These are phyloP conservation scores for Knoxia roxburghii DNA, from an alignment of 257 asterid genomes.

Conservation along the genomic window DNA sequence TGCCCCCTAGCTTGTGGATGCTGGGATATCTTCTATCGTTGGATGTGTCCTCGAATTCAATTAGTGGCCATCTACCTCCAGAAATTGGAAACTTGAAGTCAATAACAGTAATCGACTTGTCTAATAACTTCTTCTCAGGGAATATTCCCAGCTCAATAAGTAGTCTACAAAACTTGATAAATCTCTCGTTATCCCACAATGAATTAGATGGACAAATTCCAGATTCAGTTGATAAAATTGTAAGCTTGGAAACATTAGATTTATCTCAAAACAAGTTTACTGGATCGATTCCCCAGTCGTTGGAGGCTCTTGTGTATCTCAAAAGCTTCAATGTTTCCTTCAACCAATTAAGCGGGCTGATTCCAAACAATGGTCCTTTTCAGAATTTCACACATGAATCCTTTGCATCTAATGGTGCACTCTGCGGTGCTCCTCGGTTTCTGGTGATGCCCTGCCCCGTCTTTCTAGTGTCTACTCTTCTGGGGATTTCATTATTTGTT, in stretches of 20 bases:
- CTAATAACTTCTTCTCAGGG: neutral
- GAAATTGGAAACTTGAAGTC: slow-evolving; percentile 9
- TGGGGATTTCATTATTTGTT: neutral
- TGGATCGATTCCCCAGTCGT: slow-evolving; percentile 1
- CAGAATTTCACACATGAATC: neutral
- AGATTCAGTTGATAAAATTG: neutral
- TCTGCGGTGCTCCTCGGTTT: slow-evolving; percentile 2
- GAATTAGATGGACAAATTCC: slow-evolving; percentile 11
- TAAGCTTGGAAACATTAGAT: slow-evolving; percentile 12
- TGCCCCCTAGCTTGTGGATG: slow-evolving; percentile 2
- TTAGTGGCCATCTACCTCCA: slow-evolving; percentile 9
- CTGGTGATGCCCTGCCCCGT: neutral
- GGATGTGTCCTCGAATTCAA: neutral
- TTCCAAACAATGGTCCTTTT: neutral
- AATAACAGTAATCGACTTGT: neutral
- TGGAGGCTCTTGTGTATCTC: slow-evolving; percentile 9
- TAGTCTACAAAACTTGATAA: neutral
- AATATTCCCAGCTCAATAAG: neutral
- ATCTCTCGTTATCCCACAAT: neutral
- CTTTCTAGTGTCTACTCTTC: neutral
- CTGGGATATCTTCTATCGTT: slow-evolving; percentile 1
- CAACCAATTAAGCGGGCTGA: slow-evolving; percentile 4
- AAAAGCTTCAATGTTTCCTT: neutral
- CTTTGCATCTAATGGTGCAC: neutral
- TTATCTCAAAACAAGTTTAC: slow-evolving; percentile 5